Evolutionary conservation across 129 eudicot genomes (phyloP).

Genomic region (Logfia minima): DNA sequence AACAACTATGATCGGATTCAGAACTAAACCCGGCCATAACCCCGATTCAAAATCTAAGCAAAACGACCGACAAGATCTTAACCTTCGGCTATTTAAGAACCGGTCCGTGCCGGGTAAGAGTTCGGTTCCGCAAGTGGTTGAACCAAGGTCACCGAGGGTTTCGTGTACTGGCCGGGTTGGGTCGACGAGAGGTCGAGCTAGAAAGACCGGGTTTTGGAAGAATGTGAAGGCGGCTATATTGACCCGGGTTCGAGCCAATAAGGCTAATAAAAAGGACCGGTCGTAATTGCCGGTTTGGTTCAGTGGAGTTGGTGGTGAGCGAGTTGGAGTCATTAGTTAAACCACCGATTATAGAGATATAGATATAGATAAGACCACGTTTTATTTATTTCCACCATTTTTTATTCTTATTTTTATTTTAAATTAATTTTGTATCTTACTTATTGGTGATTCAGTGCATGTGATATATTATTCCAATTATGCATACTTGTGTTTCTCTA

Average conservation of each 20-base stretch:
- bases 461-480: too few relatives aligned
- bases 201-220: constrained; percentile 45
- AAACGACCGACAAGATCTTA: constrained; percentile 18
- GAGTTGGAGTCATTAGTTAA: background rate
- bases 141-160: constrained; percentile 59
- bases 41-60: constrained; percentile 16
- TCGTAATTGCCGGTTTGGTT: background rate
- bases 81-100: constrained; percentile 37
- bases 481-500: too few relatives aligned
- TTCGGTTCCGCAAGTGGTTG: constrained; percentile 25
- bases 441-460: too few relatives aligned
- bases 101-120: constrained; percentile 46
- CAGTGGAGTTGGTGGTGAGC: constrained; percentile 4
- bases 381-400: background rate
- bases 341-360: constrained; percentile 18
- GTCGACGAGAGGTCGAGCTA: constrained; percentile 33
- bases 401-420: too few relatives aligned
- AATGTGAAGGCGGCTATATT: constrained; percentile 30
- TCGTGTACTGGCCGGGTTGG: constrained; percentile 61
- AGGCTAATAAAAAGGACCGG: background rate
- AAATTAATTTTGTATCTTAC: too few relatives aligned
- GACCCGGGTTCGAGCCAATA: constrained; percentile 31
- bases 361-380: constrained; percentile 26
- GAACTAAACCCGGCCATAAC: constrained; percentile 30
- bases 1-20: constrained; percentile 41